These are phyloP conservation scores for Melanomma pulvis-pyrius DNA, from an alignment of 495 filamentous ascomycete genomes.

Conservation along the genomic window DNA sequence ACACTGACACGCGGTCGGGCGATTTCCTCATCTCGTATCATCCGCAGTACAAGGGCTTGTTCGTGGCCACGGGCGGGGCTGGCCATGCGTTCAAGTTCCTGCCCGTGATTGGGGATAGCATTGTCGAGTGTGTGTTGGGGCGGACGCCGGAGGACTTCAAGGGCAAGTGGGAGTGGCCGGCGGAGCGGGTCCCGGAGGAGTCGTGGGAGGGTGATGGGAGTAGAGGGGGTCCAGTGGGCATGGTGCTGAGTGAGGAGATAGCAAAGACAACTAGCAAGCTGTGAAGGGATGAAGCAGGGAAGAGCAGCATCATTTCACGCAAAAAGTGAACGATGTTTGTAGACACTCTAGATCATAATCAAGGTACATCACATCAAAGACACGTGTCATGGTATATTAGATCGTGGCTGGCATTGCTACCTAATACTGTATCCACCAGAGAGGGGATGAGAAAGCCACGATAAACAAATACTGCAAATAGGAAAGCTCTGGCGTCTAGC, in stretches of 20 bases:
- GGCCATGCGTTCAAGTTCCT: conserved; percentile 58
- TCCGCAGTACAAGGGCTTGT: conserved; percentile 44
- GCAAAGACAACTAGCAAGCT: conserved; percentile 39
- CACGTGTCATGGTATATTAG: not conserved
- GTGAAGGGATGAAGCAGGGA: not conserved
- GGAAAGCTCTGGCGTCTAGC: conserved; percentile 29
- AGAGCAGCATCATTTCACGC: no score
- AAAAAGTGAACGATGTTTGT: no score
- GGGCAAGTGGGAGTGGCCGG: conserved; percentile 49
- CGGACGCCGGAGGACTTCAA: conserved; percentile 43
- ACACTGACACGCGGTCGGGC: conserved; percentile 39
- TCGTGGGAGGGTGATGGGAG: conserved; percentile 68
- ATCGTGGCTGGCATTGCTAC: conserved; percentile 32
- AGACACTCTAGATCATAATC: no score
- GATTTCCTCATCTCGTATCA: conserved; percentile 43
- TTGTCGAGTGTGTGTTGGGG: conserved; percentile 48
- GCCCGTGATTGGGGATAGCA: conserved; percentile 53
- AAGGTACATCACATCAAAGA: conserved; percentile 5
- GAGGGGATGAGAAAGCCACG: conserved; percentile 24
- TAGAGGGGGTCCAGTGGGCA: conserved; percentile 59
- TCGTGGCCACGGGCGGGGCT: conserved; percentile 55
- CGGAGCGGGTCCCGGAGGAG: conserved; percentile 43
- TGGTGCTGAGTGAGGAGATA: conserved; percentile 59
- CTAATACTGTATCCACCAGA: conserved; percentile 9
- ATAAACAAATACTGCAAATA: conserved; percentile 14